Evolutionary conservation across 2,329 filamentous ascomycete species (phyloP).

Genomic region (Fusarium sp.): DNA sequence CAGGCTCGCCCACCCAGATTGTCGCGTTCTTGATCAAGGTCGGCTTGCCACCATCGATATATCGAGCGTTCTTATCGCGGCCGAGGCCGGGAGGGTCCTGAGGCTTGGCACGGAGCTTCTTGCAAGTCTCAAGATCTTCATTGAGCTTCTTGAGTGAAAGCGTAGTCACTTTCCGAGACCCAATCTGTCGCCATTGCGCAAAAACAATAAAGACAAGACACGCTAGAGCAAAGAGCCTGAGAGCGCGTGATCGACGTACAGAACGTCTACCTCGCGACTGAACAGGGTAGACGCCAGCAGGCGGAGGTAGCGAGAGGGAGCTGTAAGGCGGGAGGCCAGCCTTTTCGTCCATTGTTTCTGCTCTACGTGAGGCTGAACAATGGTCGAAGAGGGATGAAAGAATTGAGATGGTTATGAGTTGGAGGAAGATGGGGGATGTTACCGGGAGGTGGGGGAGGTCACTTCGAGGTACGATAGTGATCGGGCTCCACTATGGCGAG

Average conservation of each 20-base stretch:
- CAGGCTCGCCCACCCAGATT: constrained; percentile 74
- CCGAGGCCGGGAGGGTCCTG: constrained; percentile 66
- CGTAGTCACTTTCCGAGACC: constrained; percentile 43
- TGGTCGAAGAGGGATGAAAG: neutral
- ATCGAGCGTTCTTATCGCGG: constrained; percentile 70
- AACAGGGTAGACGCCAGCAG: constrained; percentile 16
- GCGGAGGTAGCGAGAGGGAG: constrained; percentile 45
- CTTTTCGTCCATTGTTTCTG: constrained; percentile 53
- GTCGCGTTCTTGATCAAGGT: constrained; percentile 75
- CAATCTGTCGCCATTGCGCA: constrained; percentile 60
- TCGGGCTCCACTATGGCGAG: constrained; percentile 36
- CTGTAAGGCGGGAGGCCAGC: constrained; percentile 59
- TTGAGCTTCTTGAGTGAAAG: constrained; percentile 66
- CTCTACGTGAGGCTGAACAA: neutral
- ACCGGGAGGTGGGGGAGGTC: constrained; percentile 8
- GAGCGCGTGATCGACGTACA: constrained; percentile 57
- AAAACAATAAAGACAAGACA: constrained; percentile 65
- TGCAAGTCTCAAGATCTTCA: constrained; percentile 66
- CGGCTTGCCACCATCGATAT: constrained; percentile 67
- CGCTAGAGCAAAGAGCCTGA: constrained; percentile 58
- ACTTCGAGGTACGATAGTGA: constrained; percentile 34
- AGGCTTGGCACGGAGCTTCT: constrained; percentile 65
- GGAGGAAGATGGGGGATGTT: constrained; percentile 1
- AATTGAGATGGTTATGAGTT: neutral
- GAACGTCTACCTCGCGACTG: constrained; percentile 41